Evolutionary conservation across 345 rosid genomes (phyloP).

Genomic region (Streptanthus diversifolius): DNA sequence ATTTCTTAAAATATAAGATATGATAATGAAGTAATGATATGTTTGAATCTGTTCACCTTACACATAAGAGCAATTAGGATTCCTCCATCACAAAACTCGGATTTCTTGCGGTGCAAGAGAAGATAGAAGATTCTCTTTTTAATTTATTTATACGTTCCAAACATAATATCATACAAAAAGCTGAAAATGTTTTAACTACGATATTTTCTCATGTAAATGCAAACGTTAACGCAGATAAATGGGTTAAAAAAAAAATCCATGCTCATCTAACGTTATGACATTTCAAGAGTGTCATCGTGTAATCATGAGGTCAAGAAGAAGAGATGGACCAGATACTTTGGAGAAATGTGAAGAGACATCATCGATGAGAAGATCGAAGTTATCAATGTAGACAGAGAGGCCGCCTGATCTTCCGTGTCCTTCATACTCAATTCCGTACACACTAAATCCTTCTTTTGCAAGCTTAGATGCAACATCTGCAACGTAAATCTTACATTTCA

Average conservation of each 20-base stretch:
- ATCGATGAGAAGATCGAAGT: conserved; percentile 52
- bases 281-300: conserved; percentile 2
- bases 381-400: conserved; percentile 43
- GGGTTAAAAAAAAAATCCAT: background rate
- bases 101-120: conserved; percentile 61
- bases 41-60: conserved; percentile 44
- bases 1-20: background rate
- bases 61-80: conserved; percentile 87
- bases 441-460: conserved; percentile 63
- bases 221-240: background rate
- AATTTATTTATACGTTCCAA: background rate
- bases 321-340: conserved; percentile 48
- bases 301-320: background rate
- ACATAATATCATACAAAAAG: background rate
- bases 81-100: conserved; percentile 76
- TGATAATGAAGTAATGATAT: background rate
- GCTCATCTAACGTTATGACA: background rate
- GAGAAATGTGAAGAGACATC: conserved; percentile 57
- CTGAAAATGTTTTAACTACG: background rate
- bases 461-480: conserved; percentile 65
- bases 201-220: background rate
- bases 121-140: background rate
- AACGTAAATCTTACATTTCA: background rate
- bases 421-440: conserved; percentile 84
- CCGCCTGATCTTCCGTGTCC: conserved; percentile 93